Evolutionary conservation across 345 rosid species (phyloP), one percentile per base, ranked within the genome.

Genomic region (Eucalyptus polybractea): DNA sequence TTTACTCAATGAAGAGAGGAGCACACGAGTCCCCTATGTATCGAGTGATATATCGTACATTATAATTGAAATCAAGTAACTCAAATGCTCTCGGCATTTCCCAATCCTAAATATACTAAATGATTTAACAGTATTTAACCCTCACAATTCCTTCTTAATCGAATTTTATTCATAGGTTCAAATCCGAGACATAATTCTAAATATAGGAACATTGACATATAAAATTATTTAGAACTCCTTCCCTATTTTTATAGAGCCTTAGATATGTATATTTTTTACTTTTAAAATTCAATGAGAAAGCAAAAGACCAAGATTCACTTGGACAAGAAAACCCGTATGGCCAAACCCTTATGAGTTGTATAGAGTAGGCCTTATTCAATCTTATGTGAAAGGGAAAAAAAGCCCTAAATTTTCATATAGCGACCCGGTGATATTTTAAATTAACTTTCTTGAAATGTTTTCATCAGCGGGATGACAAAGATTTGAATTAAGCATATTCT

Each of bases 21-120:
- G 40, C 21, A n/a, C 37, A n/a, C 0, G 4, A 65, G 15, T n/a
- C 3, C 40, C 3, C 37, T 14, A 62, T 13, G 1, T 7, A 65
- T 65, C 21, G n/a, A n/a, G 19, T 4, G 76, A n/a, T n/a, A 65
- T n/a, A n/a, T 65, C 6, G 6, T 65, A n/a, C 37, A n/a, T n/a
- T n/a, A 65, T n/a, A n/a, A 65, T 65, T 0, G 8, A n/a, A n/a
- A n/a, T 65, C 37, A 15, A 65, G 19, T 14, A n/a, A 65, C 6
- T 65, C 37, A 65, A 65, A n/a, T 65, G 40, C 76, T 14, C 10
- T 65, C 0, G 22, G 7, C 17, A 14, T 65, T n/a, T n/a, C 37
- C 31, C 15, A 62, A 62, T 29, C 69, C 33, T 62, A 65, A 31
- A 3, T 65, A n/a, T 14, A n/a, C 2, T 7, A 62, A 62, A 62